These are phyloP conservation scores for Zoysia matrella DNA, from an alignment of 202 grass and related monocot species.

Conservation along the genomic window DNA sequence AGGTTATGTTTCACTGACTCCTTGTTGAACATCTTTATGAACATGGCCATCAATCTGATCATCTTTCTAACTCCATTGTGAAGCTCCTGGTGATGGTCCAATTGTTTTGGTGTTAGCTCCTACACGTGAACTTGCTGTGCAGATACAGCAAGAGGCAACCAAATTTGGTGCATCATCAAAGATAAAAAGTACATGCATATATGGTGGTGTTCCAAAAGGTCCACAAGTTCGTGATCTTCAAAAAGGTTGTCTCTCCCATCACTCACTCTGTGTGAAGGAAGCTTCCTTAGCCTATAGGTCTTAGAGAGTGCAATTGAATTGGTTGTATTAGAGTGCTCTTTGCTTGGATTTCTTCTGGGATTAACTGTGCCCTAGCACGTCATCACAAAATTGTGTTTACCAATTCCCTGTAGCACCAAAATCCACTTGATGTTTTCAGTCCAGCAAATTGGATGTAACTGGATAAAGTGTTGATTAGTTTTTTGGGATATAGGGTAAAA, in stretches of 20 bases:
- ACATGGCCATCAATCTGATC: slow-evolving; percentile 29
- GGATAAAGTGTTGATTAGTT: no score
- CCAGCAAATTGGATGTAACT: no score
- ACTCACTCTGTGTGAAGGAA: background rate
- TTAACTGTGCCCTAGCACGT: background rate
- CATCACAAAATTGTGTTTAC: background rate
- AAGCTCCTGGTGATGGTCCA: no score
- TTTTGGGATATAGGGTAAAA: no score
- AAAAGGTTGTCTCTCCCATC: slow-evolving; percentile 63
- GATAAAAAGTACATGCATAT: no score
- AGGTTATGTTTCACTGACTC: slow-evolving; percentile 26
- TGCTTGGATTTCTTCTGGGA: background rate
- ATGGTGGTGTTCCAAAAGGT: slow-evolving; percentile 95
- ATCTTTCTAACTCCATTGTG: slow-evolving; percentile 33
- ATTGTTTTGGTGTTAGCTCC: no score
- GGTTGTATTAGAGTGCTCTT: background rate
- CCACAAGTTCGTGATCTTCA: slow-evolving; percentile 98
- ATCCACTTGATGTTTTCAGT: no score
- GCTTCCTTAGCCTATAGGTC: background rate
- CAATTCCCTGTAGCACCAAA: no score
- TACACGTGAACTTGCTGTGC: slow-evolving; percentile 89
- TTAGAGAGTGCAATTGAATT: no score
- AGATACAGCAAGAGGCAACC: slow-evolving; percentile 92
- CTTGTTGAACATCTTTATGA: slow-evolving; percentile 27
- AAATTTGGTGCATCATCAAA: slow-evolving; percentile 96